These are phyloP conservation scores for Acorus calamus DNA, from an alignment of 106 monocot species.

Conservation along the genomic window DNA sequence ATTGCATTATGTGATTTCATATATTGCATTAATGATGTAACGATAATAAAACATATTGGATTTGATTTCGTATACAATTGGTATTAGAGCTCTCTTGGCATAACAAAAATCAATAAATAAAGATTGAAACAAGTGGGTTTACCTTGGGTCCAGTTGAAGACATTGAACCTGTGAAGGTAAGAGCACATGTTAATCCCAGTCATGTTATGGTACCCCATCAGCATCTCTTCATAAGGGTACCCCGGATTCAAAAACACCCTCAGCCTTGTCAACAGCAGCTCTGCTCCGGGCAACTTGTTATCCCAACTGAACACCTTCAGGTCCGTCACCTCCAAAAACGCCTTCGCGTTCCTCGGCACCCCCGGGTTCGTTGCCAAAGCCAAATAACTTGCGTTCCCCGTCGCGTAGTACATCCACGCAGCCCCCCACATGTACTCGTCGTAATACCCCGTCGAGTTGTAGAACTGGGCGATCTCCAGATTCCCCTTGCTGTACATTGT, in stretches of 20 bases:
- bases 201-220: slow-evolving; percentile 41
- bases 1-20: no score
- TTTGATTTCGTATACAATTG: no score
- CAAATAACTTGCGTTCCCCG: slow-evolving; percentile 63
- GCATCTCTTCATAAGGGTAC: slow-evolving; percentile 77
- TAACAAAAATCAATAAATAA: no score
- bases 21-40: no score
- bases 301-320: slow-evolving; percentile 85
- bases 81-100: no score
- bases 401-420: slow-evolving; percentile 89
- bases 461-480: slow-evolving; percentile 30
- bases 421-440: slow-evolving; percentile 94
- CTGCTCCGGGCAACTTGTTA: slow-evolving; percentile 80
- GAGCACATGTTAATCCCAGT: slow-evolving; percentile 58
- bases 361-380: slow-evolving; percentile 42
- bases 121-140: neutral
- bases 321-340: slow-evolving; percentile 30
- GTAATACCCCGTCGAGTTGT: slow-evolving; percentile 87
- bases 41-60: no score
- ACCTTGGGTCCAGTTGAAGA: slow-evolving; percentile 82
- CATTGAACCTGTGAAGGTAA: slow-evolving; percentile 27
- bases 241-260: slow-evolving; percentile 85
- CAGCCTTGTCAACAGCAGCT: slow-evolving; percentile 64
- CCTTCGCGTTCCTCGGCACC: slow-evolving; percentile 54
- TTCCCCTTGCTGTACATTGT: slow-evolving; percentile 31